A percentile compares a stretch with the other conserved stretches of the same genome.
phyloP scores from a whole-genome alignment of 495 filamentous ascomycete genomes.

The Hypoxylon cercidicola region DNA sequence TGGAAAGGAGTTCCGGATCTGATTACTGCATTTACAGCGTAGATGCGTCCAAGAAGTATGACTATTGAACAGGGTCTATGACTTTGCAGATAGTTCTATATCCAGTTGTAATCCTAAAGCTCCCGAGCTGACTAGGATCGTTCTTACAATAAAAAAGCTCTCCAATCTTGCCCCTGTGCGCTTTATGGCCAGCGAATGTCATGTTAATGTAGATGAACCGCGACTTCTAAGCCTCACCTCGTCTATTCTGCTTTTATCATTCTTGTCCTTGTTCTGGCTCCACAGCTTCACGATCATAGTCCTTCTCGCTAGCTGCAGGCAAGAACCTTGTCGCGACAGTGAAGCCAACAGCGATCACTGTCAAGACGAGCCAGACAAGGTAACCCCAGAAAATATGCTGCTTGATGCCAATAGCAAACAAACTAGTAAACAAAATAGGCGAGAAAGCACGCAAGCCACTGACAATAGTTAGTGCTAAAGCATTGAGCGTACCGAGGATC shows the following conservation, averaged over 20 bases:
- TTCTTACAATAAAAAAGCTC: no score
- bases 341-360: constrained; percentile 57
- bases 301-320: constrained; percentile 52
- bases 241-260: not conserved
- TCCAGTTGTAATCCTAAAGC: not conserved
- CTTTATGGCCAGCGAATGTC: no score
- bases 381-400: constrained; percentile 67
- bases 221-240: not conserved
- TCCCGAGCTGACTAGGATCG: no score
- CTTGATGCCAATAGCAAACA: constrained; percentile 70
- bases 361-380: constrained; percentile 71
- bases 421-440: constrained; percentile 67
- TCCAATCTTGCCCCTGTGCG: no score
- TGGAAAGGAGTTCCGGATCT: constrained; percentile 5
- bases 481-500: constrained; percentile 72
- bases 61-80: not conserved
- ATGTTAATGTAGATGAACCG: no score
- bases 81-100: not conserved
- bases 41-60: not conserved
- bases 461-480: constrained; percentile 65
- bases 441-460: constrained; percentile 66
- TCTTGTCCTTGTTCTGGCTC: constrained; percentile 12
- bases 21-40: not conserved
- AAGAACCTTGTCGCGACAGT: constrained; percentile 58
- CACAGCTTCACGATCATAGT: constrained; percentile 12